Base-by-base conservation (phyloP, 1,284 basidiomycete genomes). In the Fomitiporia mediterranea region DNA sequence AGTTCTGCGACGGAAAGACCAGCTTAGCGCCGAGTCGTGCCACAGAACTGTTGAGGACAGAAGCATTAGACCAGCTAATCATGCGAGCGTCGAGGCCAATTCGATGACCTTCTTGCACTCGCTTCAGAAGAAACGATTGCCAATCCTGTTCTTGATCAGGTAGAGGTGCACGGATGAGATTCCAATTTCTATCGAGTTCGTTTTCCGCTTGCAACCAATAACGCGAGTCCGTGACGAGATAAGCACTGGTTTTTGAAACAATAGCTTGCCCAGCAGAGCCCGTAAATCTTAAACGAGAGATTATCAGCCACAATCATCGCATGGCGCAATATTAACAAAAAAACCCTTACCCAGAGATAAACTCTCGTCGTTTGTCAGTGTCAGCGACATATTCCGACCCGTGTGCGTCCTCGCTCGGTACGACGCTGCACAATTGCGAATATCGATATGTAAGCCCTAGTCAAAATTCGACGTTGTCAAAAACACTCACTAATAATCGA, bases 61-160 rank as follows among this genome's bases (percentile, higher is more conserved):
- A 76, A 6, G 86, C 86, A 61, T 82, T 82, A 65, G 89, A 82
- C 64, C 89, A 82, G 2, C 91, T 82, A 58, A 96, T 76, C 74
- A 96, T 86, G 27, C 91, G 86, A 7, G 94, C 92, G 70, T 98
- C 95, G 55, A 97, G 80, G 11, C 94, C 94, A 55, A 97, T 82
- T 60, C 83, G 78, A 25, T 77, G 67, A 1, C 72, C 71, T 55
- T 76, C 72, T 47, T 78, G 79, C 9, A 73, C 80, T 8, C 81
- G 79, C 40, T n/a, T 25, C 51, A 62, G 57, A 17, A 58, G 40
- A 15, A 58, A 52, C 11, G 30, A 42, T n/a, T 54, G 77, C 90
- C 90, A 94, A 64, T 91, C 84, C 61, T 78, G 80, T 0, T 82
- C 78, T 1, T 77, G 81, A 34, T 79, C 78, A 8, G 69, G 62